Evolutionary conservation across 1,139 yeast species (phyloP), one percentile per base, ranked within the genome.

Genomic region (Candida sp.): DNA sequence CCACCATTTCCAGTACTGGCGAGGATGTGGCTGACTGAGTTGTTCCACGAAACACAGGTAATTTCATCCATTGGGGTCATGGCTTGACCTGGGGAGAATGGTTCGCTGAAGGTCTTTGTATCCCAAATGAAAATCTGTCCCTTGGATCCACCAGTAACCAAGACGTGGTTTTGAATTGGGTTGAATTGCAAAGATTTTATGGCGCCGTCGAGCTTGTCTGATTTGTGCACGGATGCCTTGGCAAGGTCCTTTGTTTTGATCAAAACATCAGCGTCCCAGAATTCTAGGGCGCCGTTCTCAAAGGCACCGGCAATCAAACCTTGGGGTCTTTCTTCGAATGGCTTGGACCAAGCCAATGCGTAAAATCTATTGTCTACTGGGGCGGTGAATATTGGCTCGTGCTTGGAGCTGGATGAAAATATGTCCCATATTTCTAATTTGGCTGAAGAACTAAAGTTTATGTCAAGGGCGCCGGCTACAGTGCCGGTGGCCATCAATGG

Each of bases 71-170:
- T 81, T 52, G 96, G 90, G 22, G 93, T 84, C 77, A 85, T 85
- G 22, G 96, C 87, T 54, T 83, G 80, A 37, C 96, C 96, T 17
- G 97, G 96, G 5, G 83, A 66, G 49, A 81, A 73, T 11, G 96
- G 96, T 34, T 80, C 81, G 34, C 76, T 72, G 50, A 82, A 73
- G 50, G 82, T 82, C 56, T 82, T 83, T 42, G 91, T 78, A 73
- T 94, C 98, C 98, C 98, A 94, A 50, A 96, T 83, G 63, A 79
- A 87, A 48, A 92, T 85, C 70, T 93, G 96, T 54, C 97, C 96
- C 53, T 87, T 83, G 27, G 86, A 77, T 47, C 97, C 98, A 50
- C 96, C 97, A 38, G 96, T 84, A 2, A 90, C 97, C 61, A 96
- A 70, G 33, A 90, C 80, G 58, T 88, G 88, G 45, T 75, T 70